Base-by-base conservation (phyloP, 2,329 filamentous ascomycete genomes). In the Paecilomyces formosus region DNA sequence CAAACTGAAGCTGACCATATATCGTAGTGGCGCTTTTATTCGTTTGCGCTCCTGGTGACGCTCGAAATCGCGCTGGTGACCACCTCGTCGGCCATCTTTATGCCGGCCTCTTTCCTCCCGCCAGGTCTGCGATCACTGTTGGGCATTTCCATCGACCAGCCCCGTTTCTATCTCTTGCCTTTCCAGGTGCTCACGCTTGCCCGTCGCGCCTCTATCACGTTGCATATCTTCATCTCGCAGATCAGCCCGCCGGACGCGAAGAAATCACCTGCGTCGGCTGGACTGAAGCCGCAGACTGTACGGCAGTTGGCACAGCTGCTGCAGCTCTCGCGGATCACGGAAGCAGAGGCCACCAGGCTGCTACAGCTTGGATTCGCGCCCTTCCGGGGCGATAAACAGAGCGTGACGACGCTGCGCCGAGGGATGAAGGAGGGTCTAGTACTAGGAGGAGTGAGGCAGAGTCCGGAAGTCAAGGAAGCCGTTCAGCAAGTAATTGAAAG, bases 391-490 rank as follows among this genome's bases (percentile, higher is more conserved):
- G 88, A 95, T 68, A 76, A 82, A 35, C 81, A 83, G 61, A 80
- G 79, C n/a, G 77, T 88, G 53, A 79, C 79, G 52, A 85, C 85
- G 60, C 75, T 95, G 67, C 83, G 86, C 61, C 81, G 82, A 49
- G 89, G 88, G 66, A 83, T 97, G 75, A 89, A 87, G 74, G 90
- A 94, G 67, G 96, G 91, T 82, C 78, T 97, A 65, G 86, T 97
- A 55, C 86, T 95, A 72, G 95, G 95, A 69, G 92, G 87, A 13
- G 88, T 95, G 60, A 82, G 85, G 64, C 85, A 83, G 54, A 89
- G 93, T 73, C 87, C 87, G 0, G 90, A 93, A 75, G 93, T 97
- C 8, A 83, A 87, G 65, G 87, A 90, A 72, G 92, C 92, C 0
- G 80, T 96, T 65, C 86, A 85, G 24, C 82, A 81, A 59, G 85